Evolutionary conservation across 2,329 filamentous ascomycete species (phyloP), one percentile per base, ranked within the genome.

Genomic region (Pestalotiopsis sp.): DNA sequence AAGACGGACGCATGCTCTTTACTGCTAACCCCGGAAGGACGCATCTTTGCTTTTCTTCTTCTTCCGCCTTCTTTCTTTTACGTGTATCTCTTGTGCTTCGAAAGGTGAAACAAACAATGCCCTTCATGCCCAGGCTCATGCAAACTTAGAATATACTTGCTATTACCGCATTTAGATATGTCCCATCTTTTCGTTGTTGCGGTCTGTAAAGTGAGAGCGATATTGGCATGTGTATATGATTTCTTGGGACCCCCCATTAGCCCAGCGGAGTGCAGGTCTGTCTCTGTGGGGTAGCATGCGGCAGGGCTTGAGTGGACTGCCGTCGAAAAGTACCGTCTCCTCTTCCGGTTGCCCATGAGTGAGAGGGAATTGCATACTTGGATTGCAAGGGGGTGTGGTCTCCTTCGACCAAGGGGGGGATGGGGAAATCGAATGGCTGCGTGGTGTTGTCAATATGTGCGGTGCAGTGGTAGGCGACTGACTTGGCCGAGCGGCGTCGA

Each of bases 201-300:
- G 13, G 45, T 52, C 45, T 36, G 6, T 36, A 36, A 36, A 36
- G 45, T 17, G 45, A 52, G 41, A n/a, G 41, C 20, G 2, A 9
- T 14, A 7, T 52, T 52, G 45, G 45, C 45, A 49, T n/a, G 41
- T 52, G 20, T 52, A 14, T 20, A 52, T n/a, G 17, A 20, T 3
- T 20, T 52, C n/a, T 52, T 52, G 45, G 17, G 20, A 52, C 4
- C 45, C 27, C 58, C 58, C 27, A 5, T 41, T 23, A 13, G 36
- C 27, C 59, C 27, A 39, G 7, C 17, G 27, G 14, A 60, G 27
- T 60, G 11, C 12, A 36, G 14, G 14, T 13, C 58, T 13, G 31
- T 20, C n/a, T 25, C 36, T 62, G 59, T 62, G 59, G 59, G 59
- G 59, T 62, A 62, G 59, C 25, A 62, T 62, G 23, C 27, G 13